Evolutionary conservation across 192 early-diverging fungal genomes (phyloP), one percentile per base, ranked within the genome.

Genomic region (Linderina pennispora): DNA sequence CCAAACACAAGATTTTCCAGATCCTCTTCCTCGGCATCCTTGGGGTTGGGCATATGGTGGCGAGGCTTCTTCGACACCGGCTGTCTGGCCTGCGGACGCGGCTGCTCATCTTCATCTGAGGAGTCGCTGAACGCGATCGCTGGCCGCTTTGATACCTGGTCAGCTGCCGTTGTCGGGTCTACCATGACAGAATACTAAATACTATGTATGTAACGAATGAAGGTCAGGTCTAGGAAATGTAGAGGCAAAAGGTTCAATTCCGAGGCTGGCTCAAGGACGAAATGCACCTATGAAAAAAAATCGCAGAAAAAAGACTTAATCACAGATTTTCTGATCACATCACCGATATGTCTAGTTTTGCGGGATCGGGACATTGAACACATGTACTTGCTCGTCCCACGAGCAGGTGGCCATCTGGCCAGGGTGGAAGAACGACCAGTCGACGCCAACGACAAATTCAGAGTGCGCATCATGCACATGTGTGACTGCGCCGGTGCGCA

Each of bases 391-490:
- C 59, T 97, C 94, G 63, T 99, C 97, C 97, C 97, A 99, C 13
- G 86, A 82, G 66, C 92, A 95, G 1, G 97, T 93, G 7, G 92
- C 93, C 33, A 98, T 69, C 49, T 81, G 79, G 4, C 92, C 90
- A 32, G 87, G 84, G 16, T 82, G 56, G 65, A 90, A 99, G 46
- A 98, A 65, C 48, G 82, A 88, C 66, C 87, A 94, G 68, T 99
- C 97, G 35, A 97, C 60, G 1, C 94, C 97, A 25, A 97, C 74
- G 26, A 95, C 94, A 85, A 99, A 99, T 67, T 99, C 97, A 1
- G 86, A 85, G 50, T 99, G 94, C 40, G 68, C 68, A 49, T 91
- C 88, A 53, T 93, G 85, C 5, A 92, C 77, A 53, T 77, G 80
- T 8, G 85, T 62, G 10, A 76, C 74, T 0, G 74, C 50, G 3